Evolutionary conservation across 2,329 filamentous ascomycete genomes (phyloP), one percentile per base, ranked within the genome.

Genomic region (Lasiodiplodia hormozganensis): DNA sequence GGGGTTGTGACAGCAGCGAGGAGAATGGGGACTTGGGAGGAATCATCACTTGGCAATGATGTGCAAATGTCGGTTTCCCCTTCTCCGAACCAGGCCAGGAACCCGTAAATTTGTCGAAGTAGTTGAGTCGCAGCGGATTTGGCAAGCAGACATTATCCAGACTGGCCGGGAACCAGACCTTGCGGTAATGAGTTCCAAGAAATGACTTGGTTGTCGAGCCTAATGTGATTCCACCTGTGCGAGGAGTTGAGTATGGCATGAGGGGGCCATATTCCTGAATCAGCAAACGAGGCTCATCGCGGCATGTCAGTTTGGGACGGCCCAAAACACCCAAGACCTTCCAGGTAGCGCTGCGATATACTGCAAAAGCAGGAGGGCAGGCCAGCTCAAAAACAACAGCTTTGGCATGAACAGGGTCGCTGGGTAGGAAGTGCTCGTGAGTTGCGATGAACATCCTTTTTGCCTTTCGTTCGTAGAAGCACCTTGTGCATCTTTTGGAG

Each of bases 291-390:
- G 77, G 76, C 52, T 73, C 11, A 4, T 14, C 16, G 12, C 10
- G 21, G 8, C 10, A 36, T 10, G 40, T 36, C 0, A 54, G 40
- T 38, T 43, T 62, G 23, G 75, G 75, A 38, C 76, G 70, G 2
- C 73, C 81, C 12, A 86, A 70, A 3, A 66, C 71, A 2, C 75
- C 73, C 0, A 86, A 25, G 3, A 88, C 80, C 3, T 71, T 73
- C 85, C 85, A 88, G 0, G 85, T 87, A 4, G 80, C 77, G 67
- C 87, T 81, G 14, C 88, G 80, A 73, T 88, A 90, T 0, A 76
- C 74, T 2, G 77, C 76, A 25, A 88, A 82, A 4, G 76, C 76
- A 3, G 71, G 38, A 0, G 87, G 87, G 25, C 80, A 78, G 0
- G 65, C 69, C 0, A 89, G 74, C 70, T 89, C 87, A 62, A 89